Conservation (phyloP, 441 rosid species). For the Erodium chrysanthum region DNA sequence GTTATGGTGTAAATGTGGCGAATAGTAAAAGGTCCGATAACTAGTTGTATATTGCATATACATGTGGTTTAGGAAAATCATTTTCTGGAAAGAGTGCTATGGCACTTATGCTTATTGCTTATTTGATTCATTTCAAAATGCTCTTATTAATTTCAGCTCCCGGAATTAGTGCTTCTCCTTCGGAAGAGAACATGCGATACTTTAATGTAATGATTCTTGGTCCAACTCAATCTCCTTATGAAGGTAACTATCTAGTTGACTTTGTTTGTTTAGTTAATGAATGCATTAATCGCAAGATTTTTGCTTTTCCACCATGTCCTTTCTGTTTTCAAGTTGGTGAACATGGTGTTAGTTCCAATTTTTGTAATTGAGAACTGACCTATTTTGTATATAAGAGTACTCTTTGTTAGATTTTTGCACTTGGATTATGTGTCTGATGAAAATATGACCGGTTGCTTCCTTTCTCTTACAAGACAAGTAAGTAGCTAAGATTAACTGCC, state of each 20-base stretch:
- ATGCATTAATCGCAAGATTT: not conserved
- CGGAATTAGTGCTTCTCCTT: conserved; percentile 93
- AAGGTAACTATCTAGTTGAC: conserved; percentile 37
- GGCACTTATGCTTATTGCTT: not conserved
- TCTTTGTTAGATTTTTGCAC: not conserved
- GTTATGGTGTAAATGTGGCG: not conserved
- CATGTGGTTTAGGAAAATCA: not conserved
- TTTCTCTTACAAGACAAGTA: not conserved
- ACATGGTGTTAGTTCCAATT: not conserved
- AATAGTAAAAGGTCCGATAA: not conserved
- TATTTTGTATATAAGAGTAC: not conserved
- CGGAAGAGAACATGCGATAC: conserved; percentile 91
- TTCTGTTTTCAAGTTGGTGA: no score
- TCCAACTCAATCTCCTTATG: conserved; percentile 93
- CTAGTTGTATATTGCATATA: not conserved
- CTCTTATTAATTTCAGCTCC: conserved; percentile 43
- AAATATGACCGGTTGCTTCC: not conserved
- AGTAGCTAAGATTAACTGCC: not conserved
- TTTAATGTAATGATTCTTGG: conserved; percentile 98
- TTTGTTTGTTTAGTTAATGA: not conserved
- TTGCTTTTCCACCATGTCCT: not conserved
- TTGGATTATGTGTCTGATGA: not conserved
- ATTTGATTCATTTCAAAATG: not conserved
- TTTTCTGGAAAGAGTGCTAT: not conserved
- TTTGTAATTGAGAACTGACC: not conserved